Base-by-base conservation (phyloP, 2,329 filamentous ascomycete genomes). In the Phaeosphaeria sp. region DNA sequence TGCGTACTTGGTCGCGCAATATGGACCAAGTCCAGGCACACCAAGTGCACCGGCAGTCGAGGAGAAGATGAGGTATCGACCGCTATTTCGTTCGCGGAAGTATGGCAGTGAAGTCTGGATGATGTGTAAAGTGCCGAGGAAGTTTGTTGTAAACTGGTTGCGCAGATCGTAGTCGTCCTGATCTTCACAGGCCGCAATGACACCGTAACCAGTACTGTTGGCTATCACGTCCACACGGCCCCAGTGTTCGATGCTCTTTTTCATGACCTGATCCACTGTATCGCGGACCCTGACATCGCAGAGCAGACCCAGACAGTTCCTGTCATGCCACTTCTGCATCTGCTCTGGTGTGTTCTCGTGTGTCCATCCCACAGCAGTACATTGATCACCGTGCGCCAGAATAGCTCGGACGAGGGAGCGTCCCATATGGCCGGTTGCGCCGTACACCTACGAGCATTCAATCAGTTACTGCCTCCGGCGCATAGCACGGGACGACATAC, bases 141-240 rank as follows among this genome's bases (percentile, higher is more conserved):
- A 97, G 78, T 99, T 99, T 21, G 93, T 97, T 82, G 96, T 92
- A 79, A 98, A 97, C 77, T 98, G 95, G 71, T 96, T 94, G 57
- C 93, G 91, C 66, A 98, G 86, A 74, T 98, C 95, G 76, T 93
- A 89, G 74, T 97, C 92, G 76, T 97, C 93, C 80, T 98, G 95
- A 78, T 98, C 95, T 79, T 98, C 95, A 78, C 93, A 97, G 1
- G 94, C 89, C 25, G 92, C 94, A 67, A 98, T 96, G 53, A 99
- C 93, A 52, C 93, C 94, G 78, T 97, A 97, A 17, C 94, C 94
- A 13, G 92, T 93, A 79, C 93, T 97, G 77, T 80, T 98, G 67
- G 90, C 93, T 56, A 98, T 90, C 51, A 97, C 87, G 74, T 98
- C 94, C 63, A 97, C 86, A 57, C 87, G 88, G 0, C 91, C 91